Evolutionary conservation across 768 basidiomycete species (phyloP).

Genomic region (Stropharia rugosoannulata): DNA sequence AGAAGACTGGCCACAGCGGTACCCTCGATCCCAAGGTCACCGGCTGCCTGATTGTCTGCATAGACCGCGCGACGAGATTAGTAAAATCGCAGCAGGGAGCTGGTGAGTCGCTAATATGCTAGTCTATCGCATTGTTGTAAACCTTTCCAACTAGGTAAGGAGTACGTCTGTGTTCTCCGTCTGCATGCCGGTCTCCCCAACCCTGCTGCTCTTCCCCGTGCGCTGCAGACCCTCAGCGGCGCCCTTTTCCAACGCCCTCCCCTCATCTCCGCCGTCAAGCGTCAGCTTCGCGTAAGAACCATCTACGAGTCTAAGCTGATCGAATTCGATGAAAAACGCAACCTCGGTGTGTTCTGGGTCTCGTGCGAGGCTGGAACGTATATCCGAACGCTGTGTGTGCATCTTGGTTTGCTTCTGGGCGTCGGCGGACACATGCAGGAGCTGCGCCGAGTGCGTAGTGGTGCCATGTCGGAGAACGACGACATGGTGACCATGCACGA

Average conservation of each 20-base stretch:
- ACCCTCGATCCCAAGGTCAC: slow-evolving; percentile 99
- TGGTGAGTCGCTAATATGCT: slow-evolving; percentile 45
- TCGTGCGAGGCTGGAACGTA: slow-evolving; percentile 98
- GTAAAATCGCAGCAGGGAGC: slow-evolving; percentile 99
- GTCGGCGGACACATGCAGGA: slow-evolving; percentile 99
- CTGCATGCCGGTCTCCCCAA: slow-evolving; percentile 82
- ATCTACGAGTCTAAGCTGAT: slow-evolving; percentile 95
- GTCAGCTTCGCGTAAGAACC: slow-evolving; percentile 95
- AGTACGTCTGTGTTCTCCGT: slow-evolving; percentile 96
- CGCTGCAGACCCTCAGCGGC: slow-evolving; percentile 94
- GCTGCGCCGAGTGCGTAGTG: slow-evolving; percentile 88
- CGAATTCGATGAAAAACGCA: slow-evolving; percentile 97
- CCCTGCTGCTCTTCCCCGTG: slow-evolving; percentile 86
- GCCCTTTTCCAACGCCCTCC: slow-evolving; percentile 99
- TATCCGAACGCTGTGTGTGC: slow-evolving; percentile 95
- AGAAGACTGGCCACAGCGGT: slow-evolving; percentile 99
- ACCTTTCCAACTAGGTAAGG: slow-evolving; percentile 67
- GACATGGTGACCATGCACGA: slow-evolving; percentile 99
- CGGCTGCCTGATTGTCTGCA: slow-evolving; percentile 97
- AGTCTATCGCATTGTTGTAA: background rate
- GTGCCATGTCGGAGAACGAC: slow-evolving; percentile 96
- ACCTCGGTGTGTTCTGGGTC: slow-evolving; percentile 97
- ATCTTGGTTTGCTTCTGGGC: slow-evolving; percentile 89
- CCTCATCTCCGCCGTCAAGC: slow-evolving; percentile 97
- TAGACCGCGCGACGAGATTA: slow-evolving; percentile 95